Conservation (phyloP, 2,329 filamentous ascomycete genomes). For the Ceratocystis huliohia region DNA sequence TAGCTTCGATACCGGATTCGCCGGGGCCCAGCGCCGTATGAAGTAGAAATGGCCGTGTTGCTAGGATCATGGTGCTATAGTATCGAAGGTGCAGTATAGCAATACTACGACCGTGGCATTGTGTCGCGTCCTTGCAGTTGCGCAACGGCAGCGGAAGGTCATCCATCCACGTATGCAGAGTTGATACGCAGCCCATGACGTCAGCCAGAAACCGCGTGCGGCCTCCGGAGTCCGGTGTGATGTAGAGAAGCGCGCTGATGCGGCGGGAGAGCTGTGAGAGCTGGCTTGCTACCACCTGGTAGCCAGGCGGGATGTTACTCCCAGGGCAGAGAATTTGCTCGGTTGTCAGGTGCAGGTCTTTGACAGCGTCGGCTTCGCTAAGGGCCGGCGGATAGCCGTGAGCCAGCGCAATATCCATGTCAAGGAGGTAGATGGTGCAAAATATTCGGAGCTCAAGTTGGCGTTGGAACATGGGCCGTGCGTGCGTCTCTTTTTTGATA, state of each 20-base stretch:
- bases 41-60: conserved; percentile 23
- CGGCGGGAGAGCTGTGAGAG: conserved; percentile 24
- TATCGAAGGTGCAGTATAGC: conserved; percentile 23
- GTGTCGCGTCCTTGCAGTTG: conserved; percentile 22
- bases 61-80: conserved; percentile 19
- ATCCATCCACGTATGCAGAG: conserved; percentile 23
- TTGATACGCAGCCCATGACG: conserved; percentile 21
- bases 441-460: conserved; percentile 25
- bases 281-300: conserved; percentile 23
- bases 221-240: background rate
- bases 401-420: conserved; percentile 24
- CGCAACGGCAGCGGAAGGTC: conserved; percentile 24
- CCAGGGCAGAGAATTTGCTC: conserved; percentile 25
- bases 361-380: conserved; percentile 20
- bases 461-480: conserved; percentile 23
- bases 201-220: conserved; percentile 21
- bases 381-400: conserved; percentile 25
- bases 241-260: conserved; percentile 18
- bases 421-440: conserved; percentile 25
- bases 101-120: conserved; percentile 24
- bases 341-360: conserved; percentile 11
- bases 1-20: conserved; percentile 19
- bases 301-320: conserved; percentile 25
- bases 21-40: conserved; percentile 22
- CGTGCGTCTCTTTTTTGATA: conserved; percentile 22